phyloP scores from a whole-genome alignment of 2,329 filamentous ascomycete genomes.

The Chrysosporium queenslandicum region DNA sequence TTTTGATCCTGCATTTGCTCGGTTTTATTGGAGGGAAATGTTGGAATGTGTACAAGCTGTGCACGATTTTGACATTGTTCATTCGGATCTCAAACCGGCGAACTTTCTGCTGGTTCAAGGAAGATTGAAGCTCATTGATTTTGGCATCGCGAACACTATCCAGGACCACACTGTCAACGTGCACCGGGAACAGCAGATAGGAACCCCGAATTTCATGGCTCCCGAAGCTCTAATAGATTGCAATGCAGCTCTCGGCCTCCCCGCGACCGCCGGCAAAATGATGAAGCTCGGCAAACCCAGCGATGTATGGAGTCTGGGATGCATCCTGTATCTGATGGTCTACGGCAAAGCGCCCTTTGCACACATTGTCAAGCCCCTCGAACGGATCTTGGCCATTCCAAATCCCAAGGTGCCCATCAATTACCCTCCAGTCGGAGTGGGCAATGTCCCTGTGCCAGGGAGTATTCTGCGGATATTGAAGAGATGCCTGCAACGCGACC shows the following conservation, averaged over 20 bases:
- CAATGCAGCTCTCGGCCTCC: slow-evolving; percentile 52
- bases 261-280: slow-evolving; percentile 51
- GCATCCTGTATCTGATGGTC: slow-evolving; percentile 95
- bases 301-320: slow-evolving; percentile 92
- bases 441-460: slow-evolving; percentile 44
- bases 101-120: slow-evolving; percentile 93
- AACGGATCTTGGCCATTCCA: slow-evolving; percentile 55
- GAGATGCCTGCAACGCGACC: slow-evolving; percentile 50
- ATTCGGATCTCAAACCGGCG: slow-evolving; percentile 92
- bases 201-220: slow-evolving; percentile 98
- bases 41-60: slow-evolving; percentile 86
- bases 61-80: slow-evolving; percentile 82
- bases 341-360: slow-evolving; percentile 95
- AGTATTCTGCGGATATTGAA: slow-evolving; percentile 48
- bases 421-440: slow-evolving; percentile 38
- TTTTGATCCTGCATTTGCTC: slow-evolving; percentile 81
- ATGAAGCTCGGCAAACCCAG: slow-evolving; percentile 95
- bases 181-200: slow-evolving; percentile 87
- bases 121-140: slow-evolving; percentile 89
- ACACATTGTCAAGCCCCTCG: slow-evolving; percentile 78
- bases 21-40: slow-evolving; percentile 99
- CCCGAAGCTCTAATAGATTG: slow-evolving; percentile 87
- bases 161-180: slow-evolving; percentile 96
- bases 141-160: slow-evolving; percentile 96
- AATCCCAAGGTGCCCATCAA: slow-evolving; percentile 42